Conservation (phyloP, 148 eudicot genomes). For the Camellia sinensis region DNA sequence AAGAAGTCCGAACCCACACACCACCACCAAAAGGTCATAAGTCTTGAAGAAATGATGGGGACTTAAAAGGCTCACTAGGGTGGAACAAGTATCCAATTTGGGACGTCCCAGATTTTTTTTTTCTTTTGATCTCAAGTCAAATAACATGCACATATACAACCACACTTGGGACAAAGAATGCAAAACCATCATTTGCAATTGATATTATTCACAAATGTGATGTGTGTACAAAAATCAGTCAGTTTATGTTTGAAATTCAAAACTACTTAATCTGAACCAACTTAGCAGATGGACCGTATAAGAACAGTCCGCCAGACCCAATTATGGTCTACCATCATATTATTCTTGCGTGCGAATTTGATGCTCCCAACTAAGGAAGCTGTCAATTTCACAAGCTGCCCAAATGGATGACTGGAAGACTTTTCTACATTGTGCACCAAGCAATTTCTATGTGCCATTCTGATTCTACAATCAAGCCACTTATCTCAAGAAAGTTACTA, state of each 20-base stretch:
- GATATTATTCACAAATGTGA: neutral
- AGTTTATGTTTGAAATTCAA: neutral
- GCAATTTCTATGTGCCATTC: no score
- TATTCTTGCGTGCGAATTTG: neutral
- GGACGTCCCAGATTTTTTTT: no score
- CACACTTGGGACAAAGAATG: neutral
- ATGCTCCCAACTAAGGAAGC: neutral
- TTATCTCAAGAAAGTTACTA: no score
- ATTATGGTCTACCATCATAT: neutral
- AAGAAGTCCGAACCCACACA: no score
- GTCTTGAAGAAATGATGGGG: no score
- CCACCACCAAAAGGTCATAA: no score
- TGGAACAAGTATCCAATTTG: no score
- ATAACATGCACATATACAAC: neutral
- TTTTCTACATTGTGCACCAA: neutral
- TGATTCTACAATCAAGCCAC: neutral
- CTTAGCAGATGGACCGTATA: slow-evolving; percentile 1
- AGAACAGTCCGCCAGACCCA: neutral
- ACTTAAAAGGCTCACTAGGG: no score
- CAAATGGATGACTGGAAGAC: neutral
- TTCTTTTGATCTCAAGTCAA: neutral
- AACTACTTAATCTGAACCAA: neutral
- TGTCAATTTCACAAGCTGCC: slow-evolving; percentile 7
- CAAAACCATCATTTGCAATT: neutral
- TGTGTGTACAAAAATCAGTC: neutral